Evolutionary conservation across 495 filamentous ascomycete genomes (phyloP).

Genomic region (Penicillium silybi): DNA sequence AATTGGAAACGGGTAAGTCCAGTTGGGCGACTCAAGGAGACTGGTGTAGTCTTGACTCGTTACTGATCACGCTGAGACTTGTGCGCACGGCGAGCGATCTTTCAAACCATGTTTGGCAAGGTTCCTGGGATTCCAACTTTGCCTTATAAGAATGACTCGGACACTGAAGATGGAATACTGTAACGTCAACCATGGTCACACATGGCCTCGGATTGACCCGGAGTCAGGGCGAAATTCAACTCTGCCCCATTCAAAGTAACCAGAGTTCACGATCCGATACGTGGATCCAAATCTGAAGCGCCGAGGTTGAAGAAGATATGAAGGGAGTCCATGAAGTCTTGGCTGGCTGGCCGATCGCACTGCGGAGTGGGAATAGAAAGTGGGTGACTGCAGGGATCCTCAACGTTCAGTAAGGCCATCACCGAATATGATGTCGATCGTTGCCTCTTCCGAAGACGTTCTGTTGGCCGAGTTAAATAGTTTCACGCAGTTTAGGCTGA

Average conservation of each 20-base stretch:
- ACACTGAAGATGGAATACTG: neutral
- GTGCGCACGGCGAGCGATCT: too few species aligned
- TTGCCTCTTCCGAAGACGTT: neutral
- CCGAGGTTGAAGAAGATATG: conserved; percentile 9
- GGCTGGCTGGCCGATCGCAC: conserved; percentile 21
- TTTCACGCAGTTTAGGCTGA: neutral
- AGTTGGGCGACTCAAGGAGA: neutral
- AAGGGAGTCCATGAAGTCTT: conserved; percentile 15
- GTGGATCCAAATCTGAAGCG: conserved; percentile 17
- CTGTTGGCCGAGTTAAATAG: neutral
- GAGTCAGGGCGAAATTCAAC: neutral
- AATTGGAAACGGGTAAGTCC: conserved; percentile 1
- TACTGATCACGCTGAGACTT: too few species aligned
- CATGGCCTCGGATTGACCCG: neutral
- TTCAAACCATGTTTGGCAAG: too few species aligned
- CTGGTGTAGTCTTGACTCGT: too few species aligned
- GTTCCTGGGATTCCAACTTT: too few species aligned
- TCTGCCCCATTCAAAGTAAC: conserved; percentile 2
- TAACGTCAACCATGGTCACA: neutral
- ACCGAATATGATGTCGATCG: conserved; percentile 16
- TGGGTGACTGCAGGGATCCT: too few species aligned
- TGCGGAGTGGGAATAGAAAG: conserved; percentile 7
- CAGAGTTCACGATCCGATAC: neutral
- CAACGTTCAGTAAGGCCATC: neutral
- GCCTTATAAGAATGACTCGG: neutral